Evolutionary conservation across 169 alveolate genomes (phyloP).

Genomic region (Eimeria necatrix): DNA sequence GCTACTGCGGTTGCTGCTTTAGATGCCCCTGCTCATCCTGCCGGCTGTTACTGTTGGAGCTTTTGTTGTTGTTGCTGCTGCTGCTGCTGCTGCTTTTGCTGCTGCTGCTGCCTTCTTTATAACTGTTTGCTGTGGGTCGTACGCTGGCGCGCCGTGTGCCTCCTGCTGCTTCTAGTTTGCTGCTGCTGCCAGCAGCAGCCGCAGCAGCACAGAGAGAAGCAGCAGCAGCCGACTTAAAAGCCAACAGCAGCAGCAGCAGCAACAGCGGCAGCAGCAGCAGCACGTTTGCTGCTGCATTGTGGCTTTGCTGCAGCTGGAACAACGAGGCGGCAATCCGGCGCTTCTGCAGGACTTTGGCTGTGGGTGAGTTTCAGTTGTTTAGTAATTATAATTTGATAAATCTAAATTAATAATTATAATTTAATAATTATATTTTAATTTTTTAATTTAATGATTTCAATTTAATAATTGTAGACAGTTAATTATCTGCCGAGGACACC

Average conservation of each 20-base stretch:
- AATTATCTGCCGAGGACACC: no score
- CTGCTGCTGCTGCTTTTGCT: no score
- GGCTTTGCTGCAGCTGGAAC: constrained; percentile 65
- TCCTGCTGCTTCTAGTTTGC: no score
- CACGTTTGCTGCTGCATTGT: not conserved
- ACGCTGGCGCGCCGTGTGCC: no score
- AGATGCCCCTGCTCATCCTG: no score
- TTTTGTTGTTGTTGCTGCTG: no score
- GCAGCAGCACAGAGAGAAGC: not conserved
- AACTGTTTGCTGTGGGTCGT: no score
- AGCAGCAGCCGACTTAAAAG: not conserved
- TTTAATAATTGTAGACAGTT: no score
- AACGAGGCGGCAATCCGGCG: constrained; percentile 33
- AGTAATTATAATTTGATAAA: not conserved
- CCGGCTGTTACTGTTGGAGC: no score
- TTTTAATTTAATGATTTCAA: no score
- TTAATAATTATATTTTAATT: not conserved
- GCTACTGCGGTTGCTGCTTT: constrained; percentile 1
- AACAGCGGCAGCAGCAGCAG: constrained; percentile 16
- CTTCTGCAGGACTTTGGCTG: not conserved
- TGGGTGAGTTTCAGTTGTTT: not conserved
- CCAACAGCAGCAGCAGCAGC: constrained; percentile 14
- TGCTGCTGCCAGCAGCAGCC: no score
- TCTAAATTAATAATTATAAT: not conserved
- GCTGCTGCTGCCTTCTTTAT: no score